phyloP scores from a whole-genome alignment of 2,329 filamentous ascomycete species.

The Podosphaera fusca region DNA sequence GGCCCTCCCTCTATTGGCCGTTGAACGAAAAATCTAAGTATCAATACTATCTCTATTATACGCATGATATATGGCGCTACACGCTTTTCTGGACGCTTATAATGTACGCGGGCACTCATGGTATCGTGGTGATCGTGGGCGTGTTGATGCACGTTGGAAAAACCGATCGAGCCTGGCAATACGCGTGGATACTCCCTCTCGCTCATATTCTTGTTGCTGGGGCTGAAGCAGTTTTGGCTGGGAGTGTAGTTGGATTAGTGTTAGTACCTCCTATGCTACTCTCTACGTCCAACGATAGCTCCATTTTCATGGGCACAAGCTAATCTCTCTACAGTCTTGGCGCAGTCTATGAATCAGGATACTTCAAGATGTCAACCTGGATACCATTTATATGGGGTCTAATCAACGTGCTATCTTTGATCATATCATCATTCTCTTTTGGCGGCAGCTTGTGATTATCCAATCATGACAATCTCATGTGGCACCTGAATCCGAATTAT shows the following conservation, averaged over 20 bases:
- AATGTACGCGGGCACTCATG: constrained; percentile 36
- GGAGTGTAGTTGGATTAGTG: constrained; percentile 43
- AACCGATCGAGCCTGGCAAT: constrained; percentile 15
- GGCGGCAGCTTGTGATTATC: constrained; percentile 36
- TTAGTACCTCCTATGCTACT: constrained; percentile 18
- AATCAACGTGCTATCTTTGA: constrained; percentile 42
- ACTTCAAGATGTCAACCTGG: constrained; percentile 54
- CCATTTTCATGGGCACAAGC: neutral
- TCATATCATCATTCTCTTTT: constrained; percentile 48
- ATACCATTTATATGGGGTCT: constrained; percentile 47
- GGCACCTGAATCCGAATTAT: neutral
- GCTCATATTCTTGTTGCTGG: constrained; percentile 36
- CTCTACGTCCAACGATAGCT: neutral
- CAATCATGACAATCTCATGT: neutral
- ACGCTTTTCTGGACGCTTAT: constrained; percentile 48
- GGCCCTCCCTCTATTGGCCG: constrained; percentile 48
- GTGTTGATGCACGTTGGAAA: constrained; percentile 29
- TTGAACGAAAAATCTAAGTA: constrained; percentile 21
- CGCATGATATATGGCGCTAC: constrained; percentile 42
- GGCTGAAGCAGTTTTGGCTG: constrained; percentile 39
- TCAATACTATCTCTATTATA: constrained; percentile 30
- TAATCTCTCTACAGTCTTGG: constrained; percentile 22
- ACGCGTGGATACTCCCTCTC: constrained; percentile 33
- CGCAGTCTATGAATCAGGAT: constrained; percentile 42
- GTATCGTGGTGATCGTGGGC: constrained; percentile 32